These are phyloP conservation scores for Debaryomyces coudertii DNA, from an alignment of 1,139 yeast genomes.

Conservation along the genomic window DNA sequence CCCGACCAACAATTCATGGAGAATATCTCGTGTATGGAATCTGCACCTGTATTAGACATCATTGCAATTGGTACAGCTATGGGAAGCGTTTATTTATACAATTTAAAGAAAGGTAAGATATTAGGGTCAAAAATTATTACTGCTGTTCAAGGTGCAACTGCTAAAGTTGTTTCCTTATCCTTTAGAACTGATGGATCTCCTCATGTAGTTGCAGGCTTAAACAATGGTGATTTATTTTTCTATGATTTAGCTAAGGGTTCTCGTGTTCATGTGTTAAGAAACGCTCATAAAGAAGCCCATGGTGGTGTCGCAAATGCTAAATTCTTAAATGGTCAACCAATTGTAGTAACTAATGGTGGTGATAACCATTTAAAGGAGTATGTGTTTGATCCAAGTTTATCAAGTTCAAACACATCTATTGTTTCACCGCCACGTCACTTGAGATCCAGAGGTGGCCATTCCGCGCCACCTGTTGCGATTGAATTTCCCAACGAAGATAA, in stretches of 20 bases:
- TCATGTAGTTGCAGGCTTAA: constrained; percentile 79
- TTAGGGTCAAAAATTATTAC: constrained; percentile 58
- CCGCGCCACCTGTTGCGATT: constrained; percentile 83
- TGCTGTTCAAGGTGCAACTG: constrained; percentile 52
- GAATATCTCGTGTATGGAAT: constrained; percentile 64
- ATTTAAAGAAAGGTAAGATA: constrained; percentile 66
- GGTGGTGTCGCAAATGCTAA: constrained; percentile 83
- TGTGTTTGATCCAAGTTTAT: constrained; percentile 89
- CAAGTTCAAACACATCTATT: constrained; percentile 64
- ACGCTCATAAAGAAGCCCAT: constrained; percentile 69
- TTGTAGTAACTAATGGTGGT: constrained; percentile 88
- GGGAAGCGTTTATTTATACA: constrained; percentile 69
- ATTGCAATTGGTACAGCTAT: constrained; percentile 74
- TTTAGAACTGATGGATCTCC: constrained; percentile 92
- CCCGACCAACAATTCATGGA: constrained; percentile 50
- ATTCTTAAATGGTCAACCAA: constrained; percentile 90
- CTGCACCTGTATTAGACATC: constrained; percentile 86
- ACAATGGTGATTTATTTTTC: constrained; percentile 81
- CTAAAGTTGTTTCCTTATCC: constrained; percentile 69
- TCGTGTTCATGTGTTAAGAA: constrained; percentile 74
- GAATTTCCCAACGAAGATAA: constrained; percentile 76
- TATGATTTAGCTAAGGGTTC: constrained; percentile 76
- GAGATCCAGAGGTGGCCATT: constrained; percentile 95
- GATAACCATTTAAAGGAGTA: constrained; percentile 89
- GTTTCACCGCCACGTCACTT: constrained; percentile 89